Evolutionary conservation across 177 flowering plant genomes (phyloP).

Genomic region (Vitis hybrid): DNA sequence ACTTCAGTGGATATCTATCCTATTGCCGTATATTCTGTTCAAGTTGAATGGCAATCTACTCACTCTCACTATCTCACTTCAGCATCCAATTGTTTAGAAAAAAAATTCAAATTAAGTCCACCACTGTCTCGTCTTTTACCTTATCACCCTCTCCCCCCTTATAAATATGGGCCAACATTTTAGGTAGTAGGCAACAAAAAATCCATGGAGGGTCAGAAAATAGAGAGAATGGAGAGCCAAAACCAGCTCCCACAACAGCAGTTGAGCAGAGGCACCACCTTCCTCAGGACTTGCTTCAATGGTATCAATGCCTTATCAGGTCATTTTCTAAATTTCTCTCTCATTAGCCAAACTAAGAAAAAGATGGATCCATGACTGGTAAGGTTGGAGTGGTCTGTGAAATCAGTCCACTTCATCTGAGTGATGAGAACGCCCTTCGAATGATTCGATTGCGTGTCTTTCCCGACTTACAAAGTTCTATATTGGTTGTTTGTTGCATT

Average conservation of each 20-base stretch:
- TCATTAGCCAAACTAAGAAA: not conserved
- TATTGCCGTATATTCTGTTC: not conserved
- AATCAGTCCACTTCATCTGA: no score
- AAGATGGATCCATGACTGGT: no score
- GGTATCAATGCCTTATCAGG: constrained; percentile 64
- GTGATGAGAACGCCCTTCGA: no score
- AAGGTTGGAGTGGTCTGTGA: no score
- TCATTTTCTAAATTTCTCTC: constrained; percentile 11
- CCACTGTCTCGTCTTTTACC: not conserved
- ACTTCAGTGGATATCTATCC: no score
- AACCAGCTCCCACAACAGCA: constrained; percentile 15
- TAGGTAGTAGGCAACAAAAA: not conserved
- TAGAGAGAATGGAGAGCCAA: constrained; percentile 29
- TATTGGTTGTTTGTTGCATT: no score
- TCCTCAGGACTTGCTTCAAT: constrained; percentile 54
- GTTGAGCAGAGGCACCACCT: constrained; percentile 29
- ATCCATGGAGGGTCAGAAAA: not conserved
- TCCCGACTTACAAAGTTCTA: no score
- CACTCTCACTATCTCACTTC: constrained; percentile 18
- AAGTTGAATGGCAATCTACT: constrained; percentile 25
- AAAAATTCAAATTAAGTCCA: not conserved
- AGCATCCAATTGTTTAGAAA: not conserved
- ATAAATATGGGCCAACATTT: constrained; percentile 6
- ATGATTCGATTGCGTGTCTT: no score
- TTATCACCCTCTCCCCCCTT: not conserved